These are phyloP conservation scores for Ogataea zsoltii DNA, from an alignment of 805 yeast genomes.

Conservation along the genomic window DNA sequence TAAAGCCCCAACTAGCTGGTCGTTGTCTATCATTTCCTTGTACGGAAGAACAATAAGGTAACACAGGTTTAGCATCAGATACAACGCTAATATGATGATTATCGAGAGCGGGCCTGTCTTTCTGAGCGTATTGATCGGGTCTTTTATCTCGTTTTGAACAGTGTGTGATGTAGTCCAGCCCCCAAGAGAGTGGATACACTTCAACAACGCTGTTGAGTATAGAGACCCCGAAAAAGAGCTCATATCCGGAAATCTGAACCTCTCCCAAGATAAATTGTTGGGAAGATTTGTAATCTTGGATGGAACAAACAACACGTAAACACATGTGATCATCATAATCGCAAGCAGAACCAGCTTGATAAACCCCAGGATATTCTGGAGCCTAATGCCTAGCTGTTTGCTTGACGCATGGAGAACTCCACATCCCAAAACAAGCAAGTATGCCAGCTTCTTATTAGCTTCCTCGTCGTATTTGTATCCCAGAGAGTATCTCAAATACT, in stretches of 20 bases:
- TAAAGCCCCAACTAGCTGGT: slow-evolving; percentile 46
- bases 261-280: slow-evolving; percentile 19
- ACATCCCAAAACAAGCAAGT: slow-evolving; percentile 14
- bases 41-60: slow-evolving; percentile 46
- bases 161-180: slow-evolving; percentile 54
- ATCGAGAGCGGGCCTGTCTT: slow-evolving; percentile 49
- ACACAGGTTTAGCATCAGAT: slow-evolving; percentile 44
- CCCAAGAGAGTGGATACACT: slow-evolving; percentile 46
- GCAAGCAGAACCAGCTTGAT: slow-evolving; percentile 42
- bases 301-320: slow-evolving; percentile 43
- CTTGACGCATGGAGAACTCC: slow-evolving; percentile 41
- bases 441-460: slow-evolving; percentile 26
- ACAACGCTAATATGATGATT: slow-evolving; percentile 38
- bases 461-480: slow-evolving; percentile 35
- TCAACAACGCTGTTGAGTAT: slow-evolving; percentile 46
- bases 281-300: slow-evolving; percentile 19
- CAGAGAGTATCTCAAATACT: slow-evolving; percentile 43
- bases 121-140: slow-evolving; percentile 45
- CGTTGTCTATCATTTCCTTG: slow-evolving; percentile 40
- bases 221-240: slow-evolving; percentile 31
- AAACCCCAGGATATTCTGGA: slow-evolving; percentile 47
- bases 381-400: slow-evolving; percentile 41
- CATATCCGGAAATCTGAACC: slow-evolving; percentile 21
- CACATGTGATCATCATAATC: slow-evolving; percentile 40
- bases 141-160: slow-evolving; percentile 47